phyloP scores from a whole-genome alignment of 768 basidiomycete genomes.

The Agrocybe chaxingu region DNA sequence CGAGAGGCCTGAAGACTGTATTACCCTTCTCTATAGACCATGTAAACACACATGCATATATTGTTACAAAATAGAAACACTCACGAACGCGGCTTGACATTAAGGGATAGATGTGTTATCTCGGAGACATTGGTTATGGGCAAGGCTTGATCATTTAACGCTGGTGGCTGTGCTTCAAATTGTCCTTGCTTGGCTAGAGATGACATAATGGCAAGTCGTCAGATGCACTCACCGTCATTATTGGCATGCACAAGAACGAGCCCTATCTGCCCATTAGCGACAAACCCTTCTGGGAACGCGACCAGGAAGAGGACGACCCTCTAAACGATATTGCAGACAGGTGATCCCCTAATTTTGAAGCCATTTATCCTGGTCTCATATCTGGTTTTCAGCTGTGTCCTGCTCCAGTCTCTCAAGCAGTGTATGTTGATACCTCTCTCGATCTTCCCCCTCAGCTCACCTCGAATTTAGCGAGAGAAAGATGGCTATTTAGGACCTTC shows the following conservation, averaged over 20 bases:
- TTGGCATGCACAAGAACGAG: conserved; percentile 10
- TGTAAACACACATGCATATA: conserved; percentile 3
- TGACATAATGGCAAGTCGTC: neutral
- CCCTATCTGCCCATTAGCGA: conserved; percentile 51
- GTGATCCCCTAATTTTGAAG: conserved; percentile 25
- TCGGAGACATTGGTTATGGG: too few species aligned
- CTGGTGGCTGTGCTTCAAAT: too few species aligned
- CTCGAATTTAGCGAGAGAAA: conserved; percentile 56
- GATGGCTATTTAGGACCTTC: conserved; percentile 66
- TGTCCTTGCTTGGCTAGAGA: too few species aligned
- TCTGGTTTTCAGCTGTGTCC: conserved; percentile 52
- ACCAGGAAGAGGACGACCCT: conserved; percentile 38
- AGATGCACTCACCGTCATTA: conserved; percentile 1
- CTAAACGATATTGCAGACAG: conserved; percentile 57
- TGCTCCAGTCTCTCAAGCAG: neutral
- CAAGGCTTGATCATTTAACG: too few species aligned
- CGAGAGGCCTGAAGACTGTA: conserved; percentile 66
- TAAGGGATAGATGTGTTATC: neutral
- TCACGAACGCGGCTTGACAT: conserved; percentile 65
- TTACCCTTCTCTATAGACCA: conserved; percentile 61
- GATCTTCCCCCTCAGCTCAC: neutral
- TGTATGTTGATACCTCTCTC: neutral
- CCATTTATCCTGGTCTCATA: neutral
- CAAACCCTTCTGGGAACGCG: conserved; percentile 59
- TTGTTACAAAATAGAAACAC: conserved; percentile 26